Base-by-base conservation (phyloP, 176 grass and related monocot genomes). In the Triticum aestivum region DNA sequence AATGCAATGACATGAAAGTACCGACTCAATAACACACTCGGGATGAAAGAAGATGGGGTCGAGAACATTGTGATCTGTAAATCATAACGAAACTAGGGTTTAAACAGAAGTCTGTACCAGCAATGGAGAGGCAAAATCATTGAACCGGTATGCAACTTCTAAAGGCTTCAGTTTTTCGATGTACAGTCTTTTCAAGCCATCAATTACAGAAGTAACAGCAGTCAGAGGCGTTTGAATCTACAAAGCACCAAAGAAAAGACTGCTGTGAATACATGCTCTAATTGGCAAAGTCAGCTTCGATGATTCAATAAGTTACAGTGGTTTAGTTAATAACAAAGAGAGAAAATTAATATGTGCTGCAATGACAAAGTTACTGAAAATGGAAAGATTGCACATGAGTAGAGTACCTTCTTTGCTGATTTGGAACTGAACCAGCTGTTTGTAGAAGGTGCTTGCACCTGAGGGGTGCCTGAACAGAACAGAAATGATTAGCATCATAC, bases 141-240 rank as follows among this genome's bases (percentile, higher is more conserved):
- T 93, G 79, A 96, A 99, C 54, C 63, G 73, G 72, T 93, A 99
- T 21, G 90, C 82, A 83, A 91, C 94, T 86, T 99, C 97, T 78
- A 91, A 87, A 45, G 97, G 97, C 77, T 96, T 99, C 85, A 99
- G 59, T 82, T 99, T 99, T 79, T 99, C 90, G 90, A 94, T 87
- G 65, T 97, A 99, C 17, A 99, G 67, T 84, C 83, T 93, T 89
- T 99, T 99, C 78, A 99, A 90, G 52, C 97, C 97, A 78, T 99
- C 97, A 27, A 96, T 74, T 30, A 99, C 92, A 87, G 97, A 99
- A 88, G 94, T 99, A 76, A 99, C 97, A 38, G 92, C 92, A 65
- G 86, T 89, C 61, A 99, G 87, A 66, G 94, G 94, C 42, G 91
- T 82, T 88, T 98, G 77, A 4, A 30, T 64, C 90, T 87, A 45